Percentiles rank a stretch among this genome's conserved stretches.
Conservation (phyloP, 805 yeast genomes). For the Teunomyces aglyptinius region DNA sequence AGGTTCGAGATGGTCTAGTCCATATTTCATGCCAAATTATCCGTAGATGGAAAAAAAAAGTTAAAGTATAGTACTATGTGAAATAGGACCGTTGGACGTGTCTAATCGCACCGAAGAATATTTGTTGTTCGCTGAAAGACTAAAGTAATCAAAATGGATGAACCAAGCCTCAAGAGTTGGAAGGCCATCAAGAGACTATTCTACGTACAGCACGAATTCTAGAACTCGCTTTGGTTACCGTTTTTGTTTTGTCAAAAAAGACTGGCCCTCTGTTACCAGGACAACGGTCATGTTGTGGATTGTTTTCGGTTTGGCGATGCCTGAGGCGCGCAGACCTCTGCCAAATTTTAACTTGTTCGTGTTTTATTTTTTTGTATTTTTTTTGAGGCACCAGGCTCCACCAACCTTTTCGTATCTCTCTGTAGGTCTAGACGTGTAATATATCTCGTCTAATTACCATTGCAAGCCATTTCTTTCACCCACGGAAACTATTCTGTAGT, state of each 20-base stretch:
- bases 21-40: neutral
- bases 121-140: too few species aligned
- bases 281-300: neutral
- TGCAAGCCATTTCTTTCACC: too few species aligned
- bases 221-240: neutral
- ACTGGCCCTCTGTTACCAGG: neutral
- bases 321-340: neutral
- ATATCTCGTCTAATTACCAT: too few species aligned
- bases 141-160: too few species aligned
- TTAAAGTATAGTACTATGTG: neutral
- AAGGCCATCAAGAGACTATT: too few species aligned
- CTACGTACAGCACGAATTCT: neutral
- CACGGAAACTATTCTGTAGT: too few species aligned
- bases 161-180: too few species aligned
- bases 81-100: neutral
- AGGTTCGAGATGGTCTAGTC: too few species aligned
- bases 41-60: neutral
- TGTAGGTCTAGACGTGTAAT: too few species aligned
- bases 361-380: neutral
- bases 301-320: conserved; percentile 1
- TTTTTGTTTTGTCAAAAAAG: neutral
- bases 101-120: too few species aligned
- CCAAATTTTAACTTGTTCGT: neutral
- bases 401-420: too few species aligned
- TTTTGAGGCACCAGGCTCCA: too few species aligned